phyloP scores from a whole-genome alignment of 495 filamentous ascomycete genomes.

The Chaetomium fimeti region DNA sequence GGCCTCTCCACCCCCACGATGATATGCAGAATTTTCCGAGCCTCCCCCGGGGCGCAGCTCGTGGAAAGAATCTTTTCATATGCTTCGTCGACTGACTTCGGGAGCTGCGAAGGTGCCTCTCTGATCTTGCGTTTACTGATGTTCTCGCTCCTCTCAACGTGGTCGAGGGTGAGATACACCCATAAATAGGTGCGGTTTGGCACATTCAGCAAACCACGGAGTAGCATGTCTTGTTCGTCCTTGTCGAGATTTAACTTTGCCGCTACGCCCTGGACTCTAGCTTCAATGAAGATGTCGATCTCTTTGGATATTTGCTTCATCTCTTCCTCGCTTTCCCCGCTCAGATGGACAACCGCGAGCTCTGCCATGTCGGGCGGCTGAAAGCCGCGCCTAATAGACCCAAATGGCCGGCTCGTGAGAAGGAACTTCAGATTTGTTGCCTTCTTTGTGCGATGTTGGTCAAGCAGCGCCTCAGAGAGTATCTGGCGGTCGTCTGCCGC shows the following conservation, averaged over 20 bases:
- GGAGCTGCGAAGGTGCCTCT: not conserved
- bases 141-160: slow-evolving; percentile 3
- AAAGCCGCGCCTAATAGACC: slow-evolving; percentile 40
- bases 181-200: slow-evolving; percentile 22
- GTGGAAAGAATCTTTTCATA: not conserved
- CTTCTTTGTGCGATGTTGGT: slow-evolving; percentile 18
- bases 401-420: slow-evolving; percentile 51
- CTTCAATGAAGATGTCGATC: slow-evolving; percentile 20
- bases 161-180: slow-evolving; percentile 19
- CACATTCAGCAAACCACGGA: not conserved
- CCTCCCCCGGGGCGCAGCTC: not conserved
- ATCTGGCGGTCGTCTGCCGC: slow-evolving; percentile 15
- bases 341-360: slow-evolving; percentile 41
- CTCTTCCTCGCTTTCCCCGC: slow-evolving; percentile 24
- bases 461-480: slow-evolving; percentile 21
- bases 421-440: slow-evolving; percentile 46
- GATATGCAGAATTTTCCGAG: not conserved
- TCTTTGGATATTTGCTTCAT: slow-evolving; percentile 17
- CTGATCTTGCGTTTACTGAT: not conserved
- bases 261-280: slow-evolving; percentile 1
- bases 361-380: slow-evolving; percentile 22
- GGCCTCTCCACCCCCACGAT: not conserved
- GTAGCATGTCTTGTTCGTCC: slow-evolving; percentile 12
- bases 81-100: slow-evolving; percentile 3
- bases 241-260: not conserved